Base-by-base conservation (phyloP, 108 stramenopile genomes). In the Cyclotella choctawhatcheeana region DNA sequence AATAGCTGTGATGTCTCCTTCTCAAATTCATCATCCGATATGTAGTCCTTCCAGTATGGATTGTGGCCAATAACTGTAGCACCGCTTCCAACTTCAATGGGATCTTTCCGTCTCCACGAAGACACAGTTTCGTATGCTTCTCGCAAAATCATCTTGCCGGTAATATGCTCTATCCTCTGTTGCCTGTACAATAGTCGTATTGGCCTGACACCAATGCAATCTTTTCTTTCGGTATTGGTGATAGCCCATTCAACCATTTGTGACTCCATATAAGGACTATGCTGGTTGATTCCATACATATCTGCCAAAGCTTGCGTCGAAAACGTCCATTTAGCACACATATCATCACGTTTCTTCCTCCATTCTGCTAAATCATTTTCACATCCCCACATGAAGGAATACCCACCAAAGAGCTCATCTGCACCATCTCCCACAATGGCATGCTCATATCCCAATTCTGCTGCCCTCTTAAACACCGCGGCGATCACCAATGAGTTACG, bases 331-430 rank as follows among this genome's bases (percentile, higher is more conserved):
- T 71, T 30, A 5, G 68, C 60, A 70, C 85, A 85, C 87, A 86
- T 88, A 1, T 27, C 53, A 54, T 81, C 83, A 44, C 85, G 79
- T 64, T 88, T 85, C 22, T 82, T 62, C 29, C 63, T 73, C 87
- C 83, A 88, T 20, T 58, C 56, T 16, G 35, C 61, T 0, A 68
- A 77, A 58, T 82, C 72, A 0, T 74, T 72, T 8, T 48, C 76
- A 18, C 51, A 61, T 5, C 70, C 73, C 81, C 83, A 84, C 64
- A 77, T 83, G 74, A 88, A 88, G 26, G 76, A 73, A 73, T 85
- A 88, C 0, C 87, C 87, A 10, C 85, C 85, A 48, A 88, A 73
- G n/a, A 88, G 64, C 69, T 88, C 87, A 53, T 88, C 85, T 2
- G 87, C 79, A 3, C 76, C 87, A 64, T 88, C 85, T 2, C 85